phyloP scores from a whole-genome alignment of 441 rosid species.

The California macrophylla region DNA sequence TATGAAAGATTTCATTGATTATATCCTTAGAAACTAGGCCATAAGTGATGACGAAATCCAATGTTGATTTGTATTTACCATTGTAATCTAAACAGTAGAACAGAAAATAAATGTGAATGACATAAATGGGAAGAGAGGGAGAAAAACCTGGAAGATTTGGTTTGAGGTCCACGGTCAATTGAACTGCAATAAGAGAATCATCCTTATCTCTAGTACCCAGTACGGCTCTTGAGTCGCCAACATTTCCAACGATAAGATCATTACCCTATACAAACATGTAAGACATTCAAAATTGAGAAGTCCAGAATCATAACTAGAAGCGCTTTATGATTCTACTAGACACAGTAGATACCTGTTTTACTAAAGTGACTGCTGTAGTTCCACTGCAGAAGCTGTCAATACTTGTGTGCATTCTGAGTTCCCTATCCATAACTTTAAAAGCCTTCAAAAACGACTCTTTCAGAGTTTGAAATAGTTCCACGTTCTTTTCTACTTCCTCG shows the following conservation, averaged over 20 bases:
- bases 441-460: slow-evolving; percentile 82
- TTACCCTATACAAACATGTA: slow-evolving; percentile 47
- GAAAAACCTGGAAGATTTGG: slow-evolving; percentile 87
- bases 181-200: slow-evolving; percentile 62
- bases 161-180: slow-evolving; percentile 87
- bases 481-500: slow-evolving; percentile 44
- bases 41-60: not conserved
- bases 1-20: not conserved
- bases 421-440: slow-evolving; percentile 90
- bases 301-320: slow-evolving; percentile 1
- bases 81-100: not conserved
- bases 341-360: slow-evolving; percentile 58
- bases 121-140: slow-evolving; percentile 1
- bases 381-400: slow-evolving; percentile 94
- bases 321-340: slow-evolving; percentile 6
- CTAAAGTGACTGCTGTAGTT: slow-evolving; percentile 88
- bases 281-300: slow-evolving; percentile 10
- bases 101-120: not conserved
- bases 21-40: not conserved
- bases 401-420: slow-evolving; percentile 51
- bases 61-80: not conserved
- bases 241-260: slow-evolving; percentile 75
- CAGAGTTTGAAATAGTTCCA: slow-evolving; percentile 48
- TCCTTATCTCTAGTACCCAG: slow-evolving; percentile 64
- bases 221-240: slow-evolving; percentile 93